Percentiles rank a stretch among this genome's conserved stretches.
Evolutionary conservation across 2,329 filamentous ascomycete genomes (phyloP).

Genomic region (Xylaria sp.): DNA sequence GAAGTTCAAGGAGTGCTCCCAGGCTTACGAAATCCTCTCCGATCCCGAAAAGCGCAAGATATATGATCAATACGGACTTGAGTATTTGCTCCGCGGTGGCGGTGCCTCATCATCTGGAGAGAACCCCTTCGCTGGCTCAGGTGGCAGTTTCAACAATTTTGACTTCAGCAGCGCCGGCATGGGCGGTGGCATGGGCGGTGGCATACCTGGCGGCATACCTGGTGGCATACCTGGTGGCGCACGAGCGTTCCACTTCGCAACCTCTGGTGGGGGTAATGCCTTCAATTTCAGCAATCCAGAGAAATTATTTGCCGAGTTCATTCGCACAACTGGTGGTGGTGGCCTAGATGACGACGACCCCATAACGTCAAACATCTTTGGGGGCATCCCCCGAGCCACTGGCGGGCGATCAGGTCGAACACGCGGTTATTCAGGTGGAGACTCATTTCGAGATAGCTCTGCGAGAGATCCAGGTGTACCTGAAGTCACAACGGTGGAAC

Average conservation of each 20-base stretch:
- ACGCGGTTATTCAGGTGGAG: constrained; percentile 47
- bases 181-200: too few relatives aligned
- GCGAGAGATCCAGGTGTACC: constrained; percentile 66
- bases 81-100: constrained; percentile 86
- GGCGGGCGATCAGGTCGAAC: constrained; percentile 43
- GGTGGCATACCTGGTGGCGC: constrained; percentile 56
- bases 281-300: constrained; percentile 86
- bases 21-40: constrained; percentile 97
- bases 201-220: too few relatives aligned
- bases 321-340: constrained; percentile 57
- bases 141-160: constrained; percentile 44
- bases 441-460: constrained; percentile 33
- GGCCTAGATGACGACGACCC: constrained; percentile 52
- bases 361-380: constrained; percentile 61
- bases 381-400: constrained; percentile 48
- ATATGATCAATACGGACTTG: constrained; percentile 93
- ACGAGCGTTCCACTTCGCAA: constrained; percentile 69
- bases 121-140: constrained; percentile 63
- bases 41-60: constrained; percentile 96
- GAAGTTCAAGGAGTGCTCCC: constrained; percentile 97
- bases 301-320: constrained; percentile 84
- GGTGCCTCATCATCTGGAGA: constrained; percentile 68
- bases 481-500: constrained; percentile 90
- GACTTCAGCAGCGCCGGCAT: constrained; percentile 40
- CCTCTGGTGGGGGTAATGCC: constrained; percentile 61